Percentiles rank a stretch among this genome's conserved stretches.
These are phyloP conservation scores for Monocercomonoides exilis DNA, from an alignment of 78 protist genomes.

Conservation along the genomic window DNA sequence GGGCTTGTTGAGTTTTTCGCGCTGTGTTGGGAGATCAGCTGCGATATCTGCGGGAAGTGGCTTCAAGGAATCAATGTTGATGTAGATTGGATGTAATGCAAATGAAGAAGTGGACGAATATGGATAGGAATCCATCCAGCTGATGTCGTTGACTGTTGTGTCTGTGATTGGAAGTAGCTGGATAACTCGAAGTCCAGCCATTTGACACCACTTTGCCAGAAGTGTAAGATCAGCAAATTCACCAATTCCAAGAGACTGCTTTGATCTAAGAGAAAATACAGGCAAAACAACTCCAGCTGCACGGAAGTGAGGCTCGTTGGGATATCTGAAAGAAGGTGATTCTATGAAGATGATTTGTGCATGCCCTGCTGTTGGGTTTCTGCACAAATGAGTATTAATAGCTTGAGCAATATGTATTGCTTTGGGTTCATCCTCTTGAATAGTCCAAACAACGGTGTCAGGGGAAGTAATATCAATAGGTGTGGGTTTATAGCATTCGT, in stretches of 20 bases:
- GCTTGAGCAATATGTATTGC: neutral
- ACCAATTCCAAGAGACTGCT: constrained; percentile 27
- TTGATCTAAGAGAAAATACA: constrained; percentile 31
- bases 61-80: neutral
- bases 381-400: neutral
- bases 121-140: constrained; percentile 31
- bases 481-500: neutral
- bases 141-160: constrained; percentile 13
- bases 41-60: neutral
- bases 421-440: neutral
- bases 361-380: neutral
- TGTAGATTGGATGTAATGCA: constrained; percentile 41
- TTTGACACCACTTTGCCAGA: neutral
- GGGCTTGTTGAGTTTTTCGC: constrained; percentile 37
- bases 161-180: constrained; percentile 41
- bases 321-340: constrained; percentile 6
- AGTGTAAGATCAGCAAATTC: constrained; percentile 28
- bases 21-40: neutral
- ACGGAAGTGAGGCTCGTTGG: neutral
- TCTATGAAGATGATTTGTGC: neutral
- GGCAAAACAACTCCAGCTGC: constrained; percentile 31
- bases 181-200: neutral
- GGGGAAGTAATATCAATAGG: neutral
- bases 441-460: neutral
- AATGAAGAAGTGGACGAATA: constrained; percentile 13